These are phyloP conservation scores for Xerocomellus intermedius DNA, from an alignment of 768 basidiomycete species.

Conservation along the genomic window DNA sequence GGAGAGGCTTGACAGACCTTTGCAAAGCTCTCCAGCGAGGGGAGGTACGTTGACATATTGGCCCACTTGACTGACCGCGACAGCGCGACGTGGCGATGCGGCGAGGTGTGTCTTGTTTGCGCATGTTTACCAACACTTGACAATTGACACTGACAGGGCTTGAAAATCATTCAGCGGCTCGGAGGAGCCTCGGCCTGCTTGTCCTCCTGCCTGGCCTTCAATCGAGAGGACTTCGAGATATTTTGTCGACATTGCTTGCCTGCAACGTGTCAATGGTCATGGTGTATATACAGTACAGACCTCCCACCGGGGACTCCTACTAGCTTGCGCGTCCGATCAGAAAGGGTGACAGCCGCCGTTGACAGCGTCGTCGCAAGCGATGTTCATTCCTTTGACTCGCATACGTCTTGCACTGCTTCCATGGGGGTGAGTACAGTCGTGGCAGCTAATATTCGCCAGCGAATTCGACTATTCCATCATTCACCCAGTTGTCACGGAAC, in stretches of 20 bases:
- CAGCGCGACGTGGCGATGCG: no score
- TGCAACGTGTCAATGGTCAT: no score
- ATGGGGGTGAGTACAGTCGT: not conserved
- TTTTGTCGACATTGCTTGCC: not conserved
- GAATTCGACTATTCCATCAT: not conserved
- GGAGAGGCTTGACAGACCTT: slow-evolving; percentile 32
- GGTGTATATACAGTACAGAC: no score
- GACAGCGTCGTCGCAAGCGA: not conserved
- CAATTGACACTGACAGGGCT: no score
- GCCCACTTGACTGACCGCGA: not conserved
- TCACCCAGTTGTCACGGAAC: not conserved
- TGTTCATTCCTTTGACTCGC: not conserved
- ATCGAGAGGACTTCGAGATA: no score
- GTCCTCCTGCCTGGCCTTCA: no score
- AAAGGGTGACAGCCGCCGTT: not conserved
- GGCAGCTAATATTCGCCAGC: not conserved
- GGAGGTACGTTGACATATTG: slow-evolving; percentile 40
- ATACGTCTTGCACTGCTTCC: no score
- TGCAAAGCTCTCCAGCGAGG: slow-evolving; percentile 43
- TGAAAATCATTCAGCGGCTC: no score
- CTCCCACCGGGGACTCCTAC: no score
- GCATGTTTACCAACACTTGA: slow-evolving; percentile 5
- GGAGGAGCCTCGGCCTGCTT: no score
- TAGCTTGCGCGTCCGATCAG: not conserved
- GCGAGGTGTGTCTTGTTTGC: slow-evolving; percentile 12